These are phyloP conservation scores for Bipolaris cookei DNA, from an alignment of 2,329 filamentous ascomycete genomes.

Conservation along the genomic window DNA sequence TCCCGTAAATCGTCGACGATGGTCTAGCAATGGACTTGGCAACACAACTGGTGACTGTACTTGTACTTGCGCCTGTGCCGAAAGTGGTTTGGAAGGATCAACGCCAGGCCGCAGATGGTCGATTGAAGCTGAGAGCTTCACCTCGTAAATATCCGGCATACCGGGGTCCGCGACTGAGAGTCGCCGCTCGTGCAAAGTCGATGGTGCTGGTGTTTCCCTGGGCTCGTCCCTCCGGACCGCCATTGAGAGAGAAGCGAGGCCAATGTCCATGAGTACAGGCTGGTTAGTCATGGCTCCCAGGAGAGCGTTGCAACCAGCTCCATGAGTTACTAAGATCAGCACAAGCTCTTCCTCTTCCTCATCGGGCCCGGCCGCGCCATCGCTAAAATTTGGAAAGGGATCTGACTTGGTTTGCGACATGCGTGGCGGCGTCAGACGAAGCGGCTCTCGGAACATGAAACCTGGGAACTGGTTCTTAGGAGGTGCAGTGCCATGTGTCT, in stretches of 20 bases:
- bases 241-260: conserved; percentile 89
- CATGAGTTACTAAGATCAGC: conserved; percentile 88
- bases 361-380: conserved; percentile 52
- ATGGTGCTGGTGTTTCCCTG: conserved; percentile 32
- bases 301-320: conserved; percentile 92
- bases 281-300: conserved; percentile 91
- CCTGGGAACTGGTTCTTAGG: conserved; percentile 43
- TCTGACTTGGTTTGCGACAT: conserved; percentile 30
- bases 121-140: conserved; percentile 74
- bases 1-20: conserved; percentile 31
- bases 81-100: conserved; percentile 46
- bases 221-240: conserved; percentile 56
- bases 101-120: conserved; percentile 70
- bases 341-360: conserved; percentile 72
- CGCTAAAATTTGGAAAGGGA: conserved; percentile 43
- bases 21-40: conserved; percentile 35
- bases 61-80: conserved; percentile 24
- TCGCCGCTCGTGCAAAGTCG: conserved; percentile 39
- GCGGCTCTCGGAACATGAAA: conserved; percentile 40
- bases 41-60: conserved; percentile 41
- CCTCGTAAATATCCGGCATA: conserved; percentile 69
- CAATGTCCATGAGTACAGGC: conserved; percentile 87
- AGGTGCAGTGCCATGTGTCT: conserved; percentile 53
- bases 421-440: conserved; percentile 20
- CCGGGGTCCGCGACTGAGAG: conserved; percentile 53